These are phyloP conservation scores for Leptomonas pyrrhocoris DNA, from an alignment of 208 protist genomes.

Conservation along the genomic window DNA sequence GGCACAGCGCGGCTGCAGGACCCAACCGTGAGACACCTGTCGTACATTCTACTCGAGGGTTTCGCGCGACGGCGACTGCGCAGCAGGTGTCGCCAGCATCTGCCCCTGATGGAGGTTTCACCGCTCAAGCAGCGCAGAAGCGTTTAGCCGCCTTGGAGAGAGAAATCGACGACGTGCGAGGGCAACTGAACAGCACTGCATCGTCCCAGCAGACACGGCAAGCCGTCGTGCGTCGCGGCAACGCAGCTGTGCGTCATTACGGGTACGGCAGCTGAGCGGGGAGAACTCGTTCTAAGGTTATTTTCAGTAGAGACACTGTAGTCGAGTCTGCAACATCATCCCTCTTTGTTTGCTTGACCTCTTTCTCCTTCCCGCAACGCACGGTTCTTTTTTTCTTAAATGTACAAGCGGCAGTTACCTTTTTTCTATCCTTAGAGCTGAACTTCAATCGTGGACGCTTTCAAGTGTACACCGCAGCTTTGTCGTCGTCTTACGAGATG, in stretches of 20 bases:
- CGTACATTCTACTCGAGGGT: slow-evolving; percentile 21
- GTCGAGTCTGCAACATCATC: too few species aligned
- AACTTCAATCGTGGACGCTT: too few species aligned
- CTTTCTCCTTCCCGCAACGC: too few species aligned
- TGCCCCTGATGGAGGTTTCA: not conserved
- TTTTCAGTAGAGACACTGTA: too few species aligned
- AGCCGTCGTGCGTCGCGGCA: slow-evolving; percentile 54
- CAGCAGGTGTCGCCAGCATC: not conserved
- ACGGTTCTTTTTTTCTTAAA: too few species aligned
- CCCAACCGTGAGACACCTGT: slow-evolving; percentile 5
- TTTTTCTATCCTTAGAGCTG: too few species aligned
- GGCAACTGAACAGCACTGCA: slow-evolving; percentile 38
- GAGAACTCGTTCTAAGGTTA: too few species aligned
- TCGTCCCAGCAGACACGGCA: slow-evolving; percentile 19
- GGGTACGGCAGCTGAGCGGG: slow-evolving; percentile 40
- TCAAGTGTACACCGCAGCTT: too few species aligned
- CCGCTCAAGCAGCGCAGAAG: slow-evolving; percentile 25
- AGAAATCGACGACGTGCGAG: slow-evolving; percentile 71
- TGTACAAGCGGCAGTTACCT: too few species aligned
- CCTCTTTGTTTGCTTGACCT: too few species aligned
- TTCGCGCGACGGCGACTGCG: not conserved
- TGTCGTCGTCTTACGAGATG: too few species aligned
- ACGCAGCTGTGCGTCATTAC: slow-evolving; percentile 71
- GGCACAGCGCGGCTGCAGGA: not conserved
- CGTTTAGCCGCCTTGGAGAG: slow-evolving; percentile 46